Evolutionary conservation across 139 green algal genomes (phyloP).

Genomic region (Pleodorina starrii): DNA sequence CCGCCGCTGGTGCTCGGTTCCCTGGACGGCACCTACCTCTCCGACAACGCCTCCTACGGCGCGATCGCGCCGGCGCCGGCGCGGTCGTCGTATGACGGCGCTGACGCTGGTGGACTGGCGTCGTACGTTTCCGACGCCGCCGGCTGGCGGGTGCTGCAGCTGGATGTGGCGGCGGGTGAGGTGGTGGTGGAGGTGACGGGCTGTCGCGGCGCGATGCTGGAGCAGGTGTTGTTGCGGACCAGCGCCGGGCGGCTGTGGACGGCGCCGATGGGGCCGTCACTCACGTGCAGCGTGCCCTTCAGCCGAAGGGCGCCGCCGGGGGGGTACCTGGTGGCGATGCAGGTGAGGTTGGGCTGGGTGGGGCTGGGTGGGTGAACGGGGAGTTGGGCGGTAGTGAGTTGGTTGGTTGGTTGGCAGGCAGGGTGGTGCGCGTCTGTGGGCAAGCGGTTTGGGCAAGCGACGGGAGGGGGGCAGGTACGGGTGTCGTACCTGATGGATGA

Average conservation of each 20-base stretch:
- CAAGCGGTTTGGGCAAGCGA: too few species aligned
- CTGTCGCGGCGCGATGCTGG: conserved; percentile 2
- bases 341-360: too few species aligned
- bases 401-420: too few species aligned
- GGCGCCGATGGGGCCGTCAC: background rate
- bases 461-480: too few species aligned
- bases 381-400: too few species aligned
- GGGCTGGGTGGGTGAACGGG: too few species aligned
- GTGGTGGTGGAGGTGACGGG: conserved; percentile 7
- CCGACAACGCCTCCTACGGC: background rate
- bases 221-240: conserved; percentile 23
- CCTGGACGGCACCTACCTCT: conserved; percentile 33
- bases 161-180: conserved; percentile 3
- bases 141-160: conserved; percentile 8
- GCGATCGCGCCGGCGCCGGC: background rate
- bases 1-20: conserved; percentile 1
- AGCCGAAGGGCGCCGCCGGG: background rate
- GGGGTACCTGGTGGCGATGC: conserved; percentile 33
- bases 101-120: background rate
- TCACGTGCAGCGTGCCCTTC: conserved; percentile 26
- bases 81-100: too few species aligned
- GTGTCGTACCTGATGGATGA: too few species aligned
- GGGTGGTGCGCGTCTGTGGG: too few species aligned
- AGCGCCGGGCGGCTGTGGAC: background rate
- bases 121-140: background rate